Percentiles rank a stretch among this genome's conserved stretches.
phyloP scores from a whole-genome alignment of 2,329 filamentous ascomycete genomes.

The Ceratocystis ficicola region DNA sequence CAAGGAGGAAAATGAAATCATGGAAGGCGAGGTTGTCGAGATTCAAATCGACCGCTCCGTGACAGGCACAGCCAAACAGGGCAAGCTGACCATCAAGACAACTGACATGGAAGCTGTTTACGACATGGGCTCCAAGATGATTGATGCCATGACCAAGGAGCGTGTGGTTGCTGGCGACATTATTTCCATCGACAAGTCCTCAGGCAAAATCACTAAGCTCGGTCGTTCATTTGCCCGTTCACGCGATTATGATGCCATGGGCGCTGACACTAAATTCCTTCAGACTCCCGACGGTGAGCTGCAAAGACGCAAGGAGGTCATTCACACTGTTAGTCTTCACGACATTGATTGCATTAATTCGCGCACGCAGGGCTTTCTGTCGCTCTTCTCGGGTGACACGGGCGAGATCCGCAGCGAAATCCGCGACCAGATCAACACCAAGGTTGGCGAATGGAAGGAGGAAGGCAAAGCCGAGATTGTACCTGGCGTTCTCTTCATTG shows the following conservation, averaged over 20 bases:
- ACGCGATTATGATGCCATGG: conserved; percentile 98
- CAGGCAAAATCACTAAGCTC: conserved; percentile 93
- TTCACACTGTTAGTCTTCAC: conserved; percentile 92
- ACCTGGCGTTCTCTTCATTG: conserved; percentile 92
- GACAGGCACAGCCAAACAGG: conserved; percentile 92
- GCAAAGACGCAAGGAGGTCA: conserved; percentile 91
- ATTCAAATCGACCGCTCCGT: conserved; percentile 97
- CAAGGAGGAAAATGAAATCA: conserved; percentile 98
- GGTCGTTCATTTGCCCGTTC: conserved; percentile 89
- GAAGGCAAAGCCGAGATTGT: conserved; percentile 98
- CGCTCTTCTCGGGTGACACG: conserved; percentile 93
- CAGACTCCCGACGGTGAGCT: conserved; percentile 96
- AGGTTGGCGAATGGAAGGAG: conserved; percentile 98
- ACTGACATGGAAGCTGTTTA: conserved; percentile 99
- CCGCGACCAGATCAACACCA: conserved; percentile 96
- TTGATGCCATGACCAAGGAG: conserved; percentile 98
- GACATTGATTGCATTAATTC: conserved; percentile 99
- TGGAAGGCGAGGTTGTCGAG: conserved; percentile 97
- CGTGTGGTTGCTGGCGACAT: conserved; percentile 98
- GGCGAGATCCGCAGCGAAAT: conserved; percentile 97
- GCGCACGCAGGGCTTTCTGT: conserved; percentile 92
- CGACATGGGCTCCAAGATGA: conserved; percentile 99
- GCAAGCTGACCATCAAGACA: conserved; percentile 98
- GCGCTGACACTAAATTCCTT: conserved; percentile 93
- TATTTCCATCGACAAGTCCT: conserved; percentile 96